Base-by-base conservation (phyloP, 2,329 filamentous ascomycete genomes). In the Fusarium pilosicola region DNA sequence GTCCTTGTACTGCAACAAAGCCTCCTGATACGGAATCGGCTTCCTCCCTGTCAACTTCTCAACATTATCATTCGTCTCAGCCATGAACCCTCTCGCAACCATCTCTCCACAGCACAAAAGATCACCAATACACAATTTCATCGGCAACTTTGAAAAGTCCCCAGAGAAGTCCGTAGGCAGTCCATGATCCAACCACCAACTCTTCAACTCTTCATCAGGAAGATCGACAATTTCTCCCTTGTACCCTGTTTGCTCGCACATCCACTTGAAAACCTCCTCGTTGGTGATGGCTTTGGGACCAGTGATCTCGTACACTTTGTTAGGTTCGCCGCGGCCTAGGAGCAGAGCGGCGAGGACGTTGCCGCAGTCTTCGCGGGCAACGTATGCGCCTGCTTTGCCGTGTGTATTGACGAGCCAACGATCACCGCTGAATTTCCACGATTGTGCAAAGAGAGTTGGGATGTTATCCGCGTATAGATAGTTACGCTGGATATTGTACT, bases 61-160 rank as follows among this genome's bases (percentile, higher is more conserved):
- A 34, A 77, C 75, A 14, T 52, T 73, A n/a, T 77, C 75, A 12
- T 46, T 76, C 7, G 70, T 64, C 36, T 75, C 54, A 2, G 59
- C 57, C 75, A 77, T 77, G 28, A 67, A 71, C 2, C 65, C 72
- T 0, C 38, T 51, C 2, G 70, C 76, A 17, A 77, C 72, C 76
- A 77, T 77, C 55, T 77, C 76, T 20, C 76, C 76, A 26, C 70
- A 76, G 34, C 74, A 77, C 42, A 77, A 28, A 20, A 77, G 59
- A 34, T 77, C 76, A 0, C 76, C 76, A 1, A 77, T 77, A 18
- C 76, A 77, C 8, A 77, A 26, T 45, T 77, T 77, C 76, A 77
- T 77, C 1, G 75, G 76, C 4, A 77, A 10, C 26, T 76, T 51
- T 1, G 76, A 77, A 36, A 77, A 77, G 28, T 77, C 74, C 6